Percentiles rank a stretch among this genome's conserved stretches.
These are phyloP conservation scores for Taiozyma sp. DNA, from an alignment of 1,139 yeast species.

Conservation along the genomic window DNA sequence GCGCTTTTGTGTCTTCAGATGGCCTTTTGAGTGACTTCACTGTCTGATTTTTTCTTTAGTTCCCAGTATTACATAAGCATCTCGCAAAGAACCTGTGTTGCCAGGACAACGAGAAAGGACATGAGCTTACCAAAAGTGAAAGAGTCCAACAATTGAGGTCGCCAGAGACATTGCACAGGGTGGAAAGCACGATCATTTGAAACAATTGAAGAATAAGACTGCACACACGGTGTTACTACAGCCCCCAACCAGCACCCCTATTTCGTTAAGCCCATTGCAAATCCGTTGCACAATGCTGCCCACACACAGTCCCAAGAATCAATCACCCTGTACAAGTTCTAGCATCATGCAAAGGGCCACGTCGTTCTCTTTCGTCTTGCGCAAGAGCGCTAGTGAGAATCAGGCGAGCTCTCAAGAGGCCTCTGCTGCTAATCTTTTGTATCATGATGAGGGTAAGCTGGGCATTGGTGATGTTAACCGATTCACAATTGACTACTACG, in stretches of 20 bases:
- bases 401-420: background rate
- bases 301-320: background rate
- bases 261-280: background rate
- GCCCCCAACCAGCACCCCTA: too few species aligned
- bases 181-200: too few species aligned
- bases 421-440: constrained; percentile 5
- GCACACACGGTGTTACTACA: too few species aligned
- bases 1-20: background rate
- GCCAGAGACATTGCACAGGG: background rate
- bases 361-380: background rate
- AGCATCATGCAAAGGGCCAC: background rate
- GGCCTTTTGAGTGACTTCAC: background rate
- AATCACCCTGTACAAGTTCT: background rate
- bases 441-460: constrained; percentile 6
- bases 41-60: background rate
- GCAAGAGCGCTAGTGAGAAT: background rate
- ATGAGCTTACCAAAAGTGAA: background rate
- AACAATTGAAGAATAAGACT: too few species aligned
- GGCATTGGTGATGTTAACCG: constrained; percentile 19
- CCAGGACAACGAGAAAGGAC: background rate
- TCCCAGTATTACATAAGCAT: background rate
- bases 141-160: background rate
- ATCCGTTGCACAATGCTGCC: background rate
- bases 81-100: background rate
- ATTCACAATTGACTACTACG: constrained; percentile 7